phyloP scores from a whole-genome alignment of 2,329 filamentous ascomycete genomes.

The Apiospora malaysiana region DNA sequence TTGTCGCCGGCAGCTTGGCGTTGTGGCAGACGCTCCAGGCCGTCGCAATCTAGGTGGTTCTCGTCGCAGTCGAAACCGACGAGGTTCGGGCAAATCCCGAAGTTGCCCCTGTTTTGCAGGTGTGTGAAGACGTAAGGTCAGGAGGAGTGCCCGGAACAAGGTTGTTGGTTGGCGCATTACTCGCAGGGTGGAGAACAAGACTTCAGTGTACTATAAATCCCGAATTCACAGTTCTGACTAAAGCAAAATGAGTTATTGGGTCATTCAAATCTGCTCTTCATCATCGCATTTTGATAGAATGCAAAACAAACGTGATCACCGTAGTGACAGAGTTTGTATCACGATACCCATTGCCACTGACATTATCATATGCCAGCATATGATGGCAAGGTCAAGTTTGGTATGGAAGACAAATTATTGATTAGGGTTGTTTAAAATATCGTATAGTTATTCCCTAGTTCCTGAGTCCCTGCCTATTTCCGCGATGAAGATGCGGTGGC shows the following conservation, averaged over 20 bases:
- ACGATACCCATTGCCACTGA: background rate
- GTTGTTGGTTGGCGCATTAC: background rate
- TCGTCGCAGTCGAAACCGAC: background rate
- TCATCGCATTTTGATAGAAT: too few species aligned
- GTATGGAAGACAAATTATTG: background rate
- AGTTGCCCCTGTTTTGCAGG: background rate
- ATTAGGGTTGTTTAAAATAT: background rate
- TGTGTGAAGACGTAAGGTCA: too few species aligned
- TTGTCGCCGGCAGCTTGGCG: slow-evolving; percentile 42
- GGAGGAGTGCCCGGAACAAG: background rate
- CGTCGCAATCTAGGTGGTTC: background rate
- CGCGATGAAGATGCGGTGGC: background rate
- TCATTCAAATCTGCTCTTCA: too few species aligned
- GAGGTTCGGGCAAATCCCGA: background rate
- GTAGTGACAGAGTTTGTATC: too few species aligned
- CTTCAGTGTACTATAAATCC: background rate
- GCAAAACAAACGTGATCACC: too few species aligned
- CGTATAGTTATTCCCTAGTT: background rate
- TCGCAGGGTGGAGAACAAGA: background rate
- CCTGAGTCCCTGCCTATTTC: background rate
- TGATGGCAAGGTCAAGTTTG: too few species aligned
- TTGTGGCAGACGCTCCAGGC: slow-evolving; percentile 37
- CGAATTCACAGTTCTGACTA: background rate
- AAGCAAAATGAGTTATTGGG: background rate
- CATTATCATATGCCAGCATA: too few species aligned